These are phyloP conservation scores for Cutaneotrichosporon sp. DNA, from an alignment of 1,284 basidiomycete genomes.

Conservation along the genomic window DNA sequence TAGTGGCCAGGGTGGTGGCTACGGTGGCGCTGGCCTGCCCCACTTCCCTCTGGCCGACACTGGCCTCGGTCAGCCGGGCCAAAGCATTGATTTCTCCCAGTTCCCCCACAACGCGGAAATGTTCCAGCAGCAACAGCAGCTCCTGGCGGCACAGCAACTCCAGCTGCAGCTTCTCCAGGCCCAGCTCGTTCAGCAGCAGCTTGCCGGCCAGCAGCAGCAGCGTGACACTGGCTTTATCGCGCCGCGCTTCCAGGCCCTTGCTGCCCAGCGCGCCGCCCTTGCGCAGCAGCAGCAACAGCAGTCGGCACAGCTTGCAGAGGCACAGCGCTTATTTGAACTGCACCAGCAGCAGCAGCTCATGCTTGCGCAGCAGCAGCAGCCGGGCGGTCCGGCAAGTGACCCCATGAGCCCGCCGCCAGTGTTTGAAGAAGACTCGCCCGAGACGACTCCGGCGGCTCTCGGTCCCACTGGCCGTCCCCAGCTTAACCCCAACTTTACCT, in stretches of 20 bases:
- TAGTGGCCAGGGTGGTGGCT: not conserved
- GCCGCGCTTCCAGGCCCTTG: constrained; percentile 77
- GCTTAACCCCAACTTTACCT: constrained; percentile 80
- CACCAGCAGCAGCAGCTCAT: constrained; percentile 33
- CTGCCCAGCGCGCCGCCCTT: constrained; percentile 55
- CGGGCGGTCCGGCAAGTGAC: constrained; percentile 11
- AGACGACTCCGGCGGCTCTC: constrained; percentile 37
- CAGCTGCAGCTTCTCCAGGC: constrained; percentile 44
- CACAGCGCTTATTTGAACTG: constrained; percentile 36
- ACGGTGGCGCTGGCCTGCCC: constrained; percentile 13
- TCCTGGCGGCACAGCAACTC: constrained; percentile 38
- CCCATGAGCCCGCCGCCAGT: constrained; percentile 32
- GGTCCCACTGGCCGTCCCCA: constrained; percentile 81
- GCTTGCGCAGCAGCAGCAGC: constrained; percentile 24
- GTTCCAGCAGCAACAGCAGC: constrained; percentile 39
- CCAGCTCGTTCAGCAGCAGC: constrained; percentile 35
- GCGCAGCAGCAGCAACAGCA: constrained; percentile 57
- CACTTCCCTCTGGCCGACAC: constrained; percentile 16
- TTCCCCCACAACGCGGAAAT: constrained; percentile 26
- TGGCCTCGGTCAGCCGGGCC: constrained; percentile 15
- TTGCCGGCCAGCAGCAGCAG: constrained; percentile 24
- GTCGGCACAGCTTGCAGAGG: constrained; percentile 34
- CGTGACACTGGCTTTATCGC: constrained; percentile 59
- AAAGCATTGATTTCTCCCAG: constrained; percentile 24
- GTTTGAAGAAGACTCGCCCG: constrained; percentile 44